Evolutionary conservation across 2,329 filamentous ascomycete species (phyloP).

Genomic region (Claviceps sp.): DNA sequence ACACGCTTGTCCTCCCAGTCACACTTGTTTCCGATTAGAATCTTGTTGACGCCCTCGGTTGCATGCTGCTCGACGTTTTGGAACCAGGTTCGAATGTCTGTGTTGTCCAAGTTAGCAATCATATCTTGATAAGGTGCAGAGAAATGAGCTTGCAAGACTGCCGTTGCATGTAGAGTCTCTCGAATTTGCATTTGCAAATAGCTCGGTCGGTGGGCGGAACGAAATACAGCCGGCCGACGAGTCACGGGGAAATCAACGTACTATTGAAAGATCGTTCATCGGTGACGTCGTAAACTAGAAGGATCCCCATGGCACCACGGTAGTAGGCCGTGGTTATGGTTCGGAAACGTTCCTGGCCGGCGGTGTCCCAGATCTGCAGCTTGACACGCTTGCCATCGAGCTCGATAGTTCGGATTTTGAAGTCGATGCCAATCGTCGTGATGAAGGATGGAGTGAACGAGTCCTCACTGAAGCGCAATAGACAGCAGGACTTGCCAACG

Average conservation of each 20-base stretch:
- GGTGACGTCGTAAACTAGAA: conserved; percentile 96
- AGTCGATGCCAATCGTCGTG: conserved; percentile 98
- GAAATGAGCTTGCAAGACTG: neutral
- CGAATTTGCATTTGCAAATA: neutral
- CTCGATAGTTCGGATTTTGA: conserved; percentile 99
- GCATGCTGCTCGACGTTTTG: conserved; percentile 97
- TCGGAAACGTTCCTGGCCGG: conserved; percentile 93
- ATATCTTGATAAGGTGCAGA: neutral
- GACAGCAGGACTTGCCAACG: conserved; percentile 93
- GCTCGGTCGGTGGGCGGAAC: neutral
- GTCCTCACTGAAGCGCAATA: conserved; percentile 93
- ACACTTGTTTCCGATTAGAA: conserved; percentile 98
- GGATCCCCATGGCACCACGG: conserved; percentile 92
- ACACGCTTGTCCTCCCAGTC: conserved; percentile 99
- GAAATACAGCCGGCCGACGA: neutral
- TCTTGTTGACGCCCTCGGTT: conserved; percentile 98
- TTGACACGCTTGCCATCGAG: conserved; percentile 98
- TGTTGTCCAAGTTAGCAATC: neutral
- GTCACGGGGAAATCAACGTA: conserved; percentile 30
- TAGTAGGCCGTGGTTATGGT: conserved; percentile 99
- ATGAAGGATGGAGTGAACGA: conserved; percentile 97
- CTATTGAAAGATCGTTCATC: conserved; percentile 93
- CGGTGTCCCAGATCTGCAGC: conserved; percentile 99
- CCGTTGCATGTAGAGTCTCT: neutral
- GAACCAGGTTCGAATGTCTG: conserved; percentile 99